These are phyloP conservation scores for Neopestalotiopsis sp. DNA, from an alignment of 2,329 filamentous ascomycete genomes.

Conservation along the genomic window DNA sequence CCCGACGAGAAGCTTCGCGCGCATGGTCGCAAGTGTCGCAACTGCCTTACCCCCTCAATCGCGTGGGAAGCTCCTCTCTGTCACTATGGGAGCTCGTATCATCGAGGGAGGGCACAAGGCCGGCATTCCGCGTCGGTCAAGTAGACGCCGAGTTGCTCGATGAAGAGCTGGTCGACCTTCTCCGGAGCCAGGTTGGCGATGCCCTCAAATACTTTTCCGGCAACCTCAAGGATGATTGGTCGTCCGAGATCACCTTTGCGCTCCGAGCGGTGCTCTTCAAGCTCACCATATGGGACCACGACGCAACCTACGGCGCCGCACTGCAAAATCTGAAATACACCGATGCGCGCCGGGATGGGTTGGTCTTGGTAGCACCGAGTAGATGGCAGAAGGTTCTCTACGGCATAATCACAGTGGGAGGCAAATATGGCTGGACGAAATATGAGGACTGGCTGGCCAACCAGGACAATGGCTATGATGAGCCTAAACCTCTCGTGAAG, in stretches of 20 bases:
- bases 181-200: slow-evolving; percentile 86
- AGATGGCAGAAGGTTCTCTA: slow-evolving; percentile 84
- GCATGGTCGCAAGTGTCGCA: slow-evolving; percentile 60
- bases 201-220: slow-evolving; percentile 83
- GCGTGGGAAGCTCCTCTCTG: slow-evolving; percentile 52
- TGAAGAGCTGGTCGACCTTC: slow-evolving; percentile 84
- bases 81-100: slow-evolving; percentile 73
- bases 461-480: slow-evolving; percentile 76
- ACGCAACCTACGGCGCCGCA: slow-evolving; percentile 91
- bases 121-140: slow-evolving; percentile 91
- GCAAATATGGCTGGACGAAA: slow-evolving; percentile 87
- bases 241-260: slow-evolving; percentile 79
- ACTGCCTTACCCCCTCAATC: slow-evolving; percentile 67
- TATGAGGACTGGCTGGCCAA: slow-evolving; percentile 88
- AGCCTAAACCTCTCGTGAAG: slow-evolving; percentile 55
- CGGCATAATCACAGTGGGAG: slow-evolving; percentile 83
- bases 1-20: slow-evolving; percentile 56
- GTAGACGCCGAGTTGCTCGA: slow-evolving; percentile 95
- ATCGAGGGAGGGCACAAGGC: slow-evolving; percentile 78
- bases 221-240: slow-evolving; percentile 83
- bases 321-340: slow-evolving; percentile 91
- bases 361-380: slow-evolving; percentile 72
- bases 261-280: slow-evolving; percentile 88
- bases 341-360: slow-evolving; percentile 73
- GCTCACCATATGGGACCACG: slow-evolving; percentile 93